These are phyloP conservation scores for Lachnellula suecica DNA, from an alignment of 2,329 filamentous ascomycete species.

Conservation along the genomic window DNA sequence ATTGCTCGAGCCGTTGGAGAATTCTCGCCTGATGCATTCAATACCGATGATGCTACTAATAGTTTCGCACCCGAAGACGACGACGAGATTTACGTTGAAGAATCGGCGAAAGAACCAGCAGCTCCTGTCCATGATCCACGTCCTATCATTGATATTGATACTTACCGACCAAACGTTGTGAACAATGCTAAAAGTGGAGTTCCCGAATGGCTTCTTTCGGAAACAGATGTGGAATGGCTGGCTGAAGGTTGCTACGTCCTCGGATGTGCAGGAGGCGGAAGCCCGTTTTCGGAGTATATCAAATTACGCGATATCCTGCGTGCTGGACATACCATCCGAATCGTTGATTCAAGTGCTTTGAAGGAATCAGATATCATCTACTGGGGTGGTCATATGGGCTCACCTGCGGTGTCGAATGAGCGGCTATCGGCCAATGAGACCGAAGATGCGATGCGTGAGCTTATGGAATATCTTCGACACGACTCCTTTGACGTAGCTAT, in stretches of 20 bases:
- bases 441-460: constrained; percentile 36
- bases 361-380: constrained; percentile 43
- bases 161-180: constrained; percentile 42
- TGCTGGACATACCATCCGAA: constrained; percentile 38
- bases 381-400: constrained; percentile 44
- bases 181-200: constrained; percentile 24
- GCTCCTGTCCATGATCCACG: constrained; percentile 4
- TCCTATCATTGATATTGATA: constrained; percentile 31
- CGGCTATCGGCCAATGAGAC: constrained; percentile 41
- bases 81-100: constrained; percentile 15
- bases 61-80: constrained; percentile 17
- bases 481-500: constrained; percentile 32
- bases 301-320: constrained; percentile 40
- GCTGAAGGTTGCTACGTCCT: constrained; percentile 47
- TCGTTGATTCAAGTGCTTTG: constrained; percentile 42
- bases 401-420: constrained; percentile 43
- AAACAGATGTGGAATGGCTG: constrained; percentile 44
- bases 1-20: constrained; percentile 40
- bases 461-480: constrained; percentile 35
- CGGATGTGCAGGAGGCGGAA: constrained; percentile 47
- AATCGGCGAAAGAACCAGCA: constrained; percentile 13
- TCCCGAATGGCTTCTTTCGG: constrained; percentile 42
- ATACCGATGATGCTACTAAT: constrained; percentile 24
- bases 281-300: constrained; percentile 43
- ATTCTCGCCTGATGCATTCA: constrained; percentile 15